Percentiles rank a stretch among this genome's conserved stretches.
Conservation (phyloP, 768 basidiomycete species). For the Mycena indigotica region DNA sequence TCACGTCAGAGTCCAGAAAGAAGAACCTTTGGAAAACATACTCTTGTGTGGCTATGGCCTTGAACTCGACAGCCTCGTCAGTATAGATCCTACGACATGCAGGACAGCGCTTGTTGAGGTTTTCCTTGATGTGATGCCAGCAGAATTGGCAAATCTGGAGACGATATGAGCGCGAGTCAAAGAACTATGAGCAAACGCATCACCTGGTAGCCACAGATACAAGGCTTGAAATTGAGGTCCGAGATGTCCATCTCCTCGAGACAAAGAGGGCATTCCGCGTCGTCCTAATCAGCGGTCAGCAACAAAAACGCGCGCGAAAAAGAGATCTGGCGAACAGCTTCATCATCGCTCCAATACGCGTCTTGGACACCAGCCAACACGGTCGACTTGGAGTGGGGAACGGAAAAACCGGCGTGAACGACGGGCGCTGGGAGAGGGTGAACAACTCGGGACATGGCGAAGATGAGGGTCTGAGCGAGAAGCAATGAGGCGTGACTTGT, state of each 20-base stretch:
- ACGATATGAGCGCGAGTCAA: constrained; percentile 14
- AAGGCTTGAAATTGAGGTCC: constrained; percentile 99
- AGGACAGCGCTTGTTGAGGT: constrained; percentile 94
- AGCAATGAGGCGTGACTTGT: background rate
- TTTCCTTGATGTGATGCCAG: constrained; percentile 97
- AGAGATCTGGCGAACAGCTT: constrained; percentile 55
- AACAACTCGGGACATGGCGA: constrained; percentile 40
- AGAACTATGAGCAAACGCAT: constrained; percentile 10
- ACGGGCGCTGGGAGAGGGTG: constrained; percentile 74
- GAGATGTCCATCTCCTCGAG: constrained; percentile 99
- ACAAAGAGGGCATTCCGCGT: constrained; percentile 96
- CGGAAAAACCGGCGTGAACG: constrained; percentile 67
- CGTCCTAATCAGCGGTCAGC: constrained; percentile 62
- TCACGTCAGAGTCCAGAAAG: constrained; percentile 14
- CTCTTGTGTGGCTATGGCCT: constrained; percentile 94
- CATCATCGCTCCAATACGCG: constrained; percentile 97
- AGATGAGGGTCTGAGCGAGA: background rate
- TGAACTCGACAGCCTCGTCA: constrained; percentile 92
- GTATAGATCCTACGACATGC: constrained; percentile 93
- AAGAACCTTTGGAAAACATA: constrained; percentile 47
- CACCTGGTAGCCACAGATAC: constrained; percentile 98
- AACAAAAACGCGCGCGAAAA: constrained; percentile 14
- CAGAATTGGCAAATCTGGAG: constrained; percentile 96
- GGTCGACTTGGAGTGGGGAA: constrained; percentile 81
- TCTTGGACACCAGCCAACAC: constrained; percentile 89